A percentile compares a stretch with the other conserved stretches of the same genome.
Evolutionary conservation across 1,284 basidiomycete species (phyloP).

Genomic region (Apiotrichum akiyoshidainum): DNA sequence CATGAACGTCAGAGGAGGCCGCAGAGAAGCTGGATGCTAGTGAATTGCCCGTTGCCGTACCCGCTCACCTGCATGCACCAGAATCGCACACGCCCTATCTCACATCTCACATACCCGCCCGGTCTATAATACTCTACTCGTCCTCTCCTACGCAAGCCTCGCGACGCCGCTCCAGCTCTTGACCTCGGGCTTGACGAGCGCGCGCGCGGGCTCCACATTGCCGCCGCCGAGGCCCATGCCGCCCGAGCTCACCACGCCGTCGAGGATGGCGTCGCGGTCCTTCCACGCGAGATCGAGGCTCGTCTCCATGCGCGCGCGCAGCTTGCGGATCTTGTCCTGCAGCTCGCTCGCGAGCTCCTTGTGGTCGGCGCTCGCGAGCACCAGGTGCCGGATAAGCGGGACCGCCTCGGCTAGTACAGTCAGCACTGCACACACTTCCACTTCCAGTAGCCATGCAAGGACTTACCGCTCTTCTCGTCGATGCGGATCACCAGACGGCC

Average conservation of each 20-base stretch:
- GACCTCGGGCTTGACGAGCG: constrained; percentile 30
- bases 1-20: no score
- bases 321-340: constrained; percentile 31
- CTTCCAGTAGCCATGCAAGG: no score
- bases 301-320: constrained; percentile 30
- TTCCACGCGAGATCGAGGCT: constrained; percentile 44
- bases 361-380: constrained; percentile 36
- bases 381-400: constrained; percentile 38
- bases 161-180: constrained; percentile 40
- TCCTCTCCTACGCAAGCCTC: constrained; percentile 22
- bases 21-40: no score
- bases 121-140: background rate
- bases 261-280: constrained; percentile 34
- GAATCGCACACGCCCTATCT: background rate
- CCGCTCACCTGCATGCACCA: background rate
- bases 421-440: no score
- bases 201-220: constrained; percentile 23
- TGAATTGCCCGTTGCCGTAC: no score
- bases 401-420: constrained; percentile 35
- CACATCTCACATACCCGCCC: no score
- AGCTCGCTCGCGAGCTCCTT: constrained; percentile 33
- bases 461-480: constrained; percentile 49
- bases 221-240: constrained; percentile 38
- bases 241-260: constrained; percentile 31
- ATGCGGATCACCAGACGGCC: constrained; percentile 62